A percentile compares a stretch with the other conserved stretches of the same genome.
phyloP scores from a whole-genome alignment of 306 rosid species.

The Castanea sativa region DNA sequence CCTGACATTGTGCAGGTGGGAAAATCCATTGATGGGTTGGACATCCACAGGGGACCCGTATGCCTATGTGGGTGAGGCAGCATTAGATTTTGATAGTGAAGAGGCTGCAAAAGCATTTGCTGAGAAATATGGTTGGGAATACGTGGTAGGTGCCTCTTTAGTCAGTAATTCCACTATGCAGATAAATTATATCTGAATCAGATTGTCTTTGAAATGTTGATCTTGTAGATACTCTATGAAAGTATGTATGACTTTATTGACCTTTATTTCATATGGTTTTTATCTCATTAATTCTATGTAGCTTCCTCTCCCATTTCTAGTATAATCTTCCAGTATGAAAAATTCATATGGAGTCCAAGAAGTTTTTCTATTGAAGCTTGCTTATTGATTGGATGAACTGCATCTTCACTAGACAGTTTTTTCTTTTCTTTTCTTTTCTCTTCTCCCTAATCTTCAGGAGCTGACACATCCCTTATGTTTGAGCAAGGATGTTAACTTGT shows the following conservation, averaged over 20 bases:
- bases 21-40: constrained; percentile 48
- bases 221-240: neutral
- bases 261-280: neutral
- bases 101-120: constrained; percentile 39
- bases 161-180: neutral
- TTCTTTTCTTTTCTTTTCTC: no score
- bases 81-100: constrained; percentile 33
- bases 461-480: neutral
- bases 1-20: constrained; percentile 31
- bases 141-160: constrained; percentile 1
- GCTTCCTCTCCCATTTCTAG: neutral
- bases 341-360: neutral
- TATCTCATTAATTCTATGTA: neutral
- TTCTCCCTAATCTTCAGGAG: neutral
- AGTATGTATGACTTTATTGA: neutral
- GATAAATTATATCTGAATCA: neutral
- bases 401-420: neutral
- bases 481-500: neutral
- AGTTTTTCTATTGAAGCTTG: neutral
- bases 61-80: constrained; percentile 45
- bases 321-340: neutral
- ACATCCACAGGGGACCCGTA: constrained; percentile 47
- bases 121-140: constrained; percentile 38
- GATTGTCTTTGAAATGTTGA: neutral
- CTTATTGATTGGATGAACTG: neutral